A percentile compares a stretch with the other conserved stretches of the same genome.
Evolutionary conservation across 148 eudicot species (phyloP).

Genomic region (Arctostaphylos glauca): DNA sequence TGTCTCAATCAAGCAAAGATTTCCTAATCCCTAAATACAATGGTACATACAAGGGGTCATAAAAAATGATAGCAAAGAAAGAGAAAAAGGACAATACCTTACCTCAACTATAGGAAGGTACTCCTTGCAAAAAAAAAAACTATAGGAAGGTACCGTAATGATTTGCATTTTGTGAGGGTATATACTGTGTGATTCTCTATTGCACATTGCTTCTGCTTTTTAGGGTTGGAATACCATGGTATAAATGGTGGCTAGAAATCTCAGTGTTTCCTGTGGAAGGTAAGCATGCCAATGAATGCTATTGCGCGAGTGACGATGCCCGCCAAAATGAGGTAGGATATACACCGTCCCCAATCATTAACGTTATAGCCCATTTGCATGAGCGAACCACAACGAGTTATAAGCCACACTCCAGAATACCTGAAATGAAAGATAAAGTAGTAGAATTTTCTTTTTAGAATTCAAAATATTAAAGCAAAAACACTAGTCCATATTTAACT

Average conservation of each 20-base stretch:
- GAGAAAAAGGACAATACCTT: not conserved
- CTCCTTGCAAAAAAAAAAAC: not conserved
- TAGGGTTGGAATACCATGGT: not conserved
- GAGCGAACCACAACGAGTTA: constrained; percentile 58
- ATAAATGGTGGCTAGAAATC: not conserved
- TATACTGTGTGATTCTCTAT: not conserved
- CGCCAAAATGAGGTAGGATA: constrained; percentile 32
- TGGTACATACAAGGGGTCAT: not conserved
- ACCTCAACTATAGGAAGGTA: not conserved
- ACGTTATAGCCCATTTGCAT: constrained; percentile 38
- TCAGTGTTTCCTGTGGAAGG: constrained; percentile 37
- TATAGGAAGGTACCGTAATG: not conserved
- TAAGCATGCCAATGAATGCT: constrained; percentile 54
- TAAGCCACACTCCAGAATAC: constrained; percentile 69
- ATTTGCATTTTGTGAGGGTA: not conserved
- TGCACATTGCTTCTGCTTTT: not conserved
- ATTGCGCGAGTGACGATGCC: constrained; percentile 46
- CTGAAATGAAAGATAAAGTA: constrained; percentile 29
- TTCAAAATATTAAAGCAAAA: not conserved
- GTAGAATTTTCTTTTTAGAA: not conserved
- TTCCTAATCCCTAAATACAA: not conserved
- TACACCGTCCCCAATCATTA: constrained; percentile 40
- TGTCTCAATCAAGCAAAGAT: not conserved
- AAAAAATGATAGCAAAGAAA: not conserved
- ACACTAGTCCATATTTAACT: not conserved